phyloP scores from a whole-genome alignment of 495 filamentous ascomycete genomes.

The Aspergillus bertholletiae region DNA sequence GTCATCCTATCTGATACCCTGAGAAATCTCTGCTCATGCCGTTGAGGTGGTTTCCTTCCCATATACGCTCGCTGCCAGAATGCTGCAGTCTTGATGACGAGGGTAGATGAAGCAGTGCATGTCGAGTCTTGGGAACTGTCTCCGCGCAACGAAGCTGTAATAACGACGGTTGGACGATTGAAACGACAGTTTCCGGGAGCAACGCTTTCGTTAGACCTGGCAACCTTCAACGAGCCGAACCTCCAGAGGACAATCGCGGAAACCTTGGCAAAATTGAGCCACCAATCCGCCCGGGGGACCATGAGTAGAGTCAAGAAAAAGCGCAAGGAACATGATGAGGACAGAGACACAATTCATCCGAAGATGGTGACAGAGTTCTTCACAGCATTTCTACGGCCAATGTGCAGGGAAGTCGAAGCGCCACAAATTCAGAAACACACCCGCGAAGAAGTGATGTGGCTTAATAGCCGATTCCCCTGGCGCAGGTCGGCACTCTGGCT shows the following conservation, averaged over 20 bases:
- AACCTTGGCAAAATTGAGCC: constrained; percentile 42
- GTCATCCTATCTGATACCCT: background rate
- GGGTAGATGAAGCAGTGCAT: constrained; percentile 21
- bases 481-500: constrained; percentile 58
- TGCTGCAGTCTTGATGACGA: constrained; percentile 50
- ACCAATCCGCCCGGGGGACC: constrained; percentile 31
- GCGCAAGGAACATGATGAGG: constrained; percentile 32
- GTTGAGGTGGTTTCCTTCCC: constrained; percentile 22
- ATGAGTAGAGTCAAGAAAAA: constrained; percentile 42
- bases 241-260: constrained; percentile 39
- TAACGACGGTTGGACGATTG: constrained; percentile 47
- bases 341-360: constrained; percentile 52
- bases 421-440: constrained; percentile 52
- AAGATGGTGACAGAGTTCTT: constrained; percentile 55
- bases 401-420: constrained; percentile 21
- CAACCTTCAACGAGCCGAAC: constrained; percentile 24
- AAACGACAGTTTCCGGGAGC: constrained; percentile 53
- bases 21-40: background rate
- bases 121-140: constrained; percentile 59
- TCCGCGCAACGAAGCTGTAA: constrained; percentile 43
- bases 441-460: constrained; percentile 57
- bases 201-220: constrained; percentile 31
- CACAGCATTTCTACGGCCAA: constrained; percentile 39
- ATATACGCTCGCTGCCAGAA: constrained; percentile 58
- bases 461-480: constrained; percentile 42